These are phyloP conservation scores for apple (Malus domestica) DNA, from an alignment of 306 rosid species.

Conservation along the genomic window ASM211411v1 NC_041804.1:922001-922500, in stretches of 20 bases:
- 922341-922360: background rate
- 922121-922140: constrained; percentile 28
- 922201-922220: constrained; percentile 37
- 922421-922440: constrained; percentile 48
- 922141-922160: constrained; percentile 21
- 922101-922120: constrained; percentile 40
- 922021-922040: no score
- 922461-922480: constrained; percentile 74
- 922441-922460: constrained; percentile 86
- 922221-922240: constrained; percentile 37
- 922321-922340: background rate
- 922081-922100: constrained; percentile 18
- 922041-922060: background rate
- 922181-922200: constrained; percentile 41
- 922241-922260: constrained; percentile 42
- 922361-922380: background rate
- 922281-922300: background rate
- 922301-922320: background rate
- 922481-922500: constrained; percentile 65
- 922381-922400: constrained; percentile 73
- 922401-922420: constrained; percentile 51
- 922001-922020: no score
- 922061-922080: background rate
- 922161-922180: constrained; percentile 23
- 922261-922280: constrained; percentile 51